phyloP scores from a whole-genome alignment of 345 rosid genomes.

The Salix suchowensis region DNA sequence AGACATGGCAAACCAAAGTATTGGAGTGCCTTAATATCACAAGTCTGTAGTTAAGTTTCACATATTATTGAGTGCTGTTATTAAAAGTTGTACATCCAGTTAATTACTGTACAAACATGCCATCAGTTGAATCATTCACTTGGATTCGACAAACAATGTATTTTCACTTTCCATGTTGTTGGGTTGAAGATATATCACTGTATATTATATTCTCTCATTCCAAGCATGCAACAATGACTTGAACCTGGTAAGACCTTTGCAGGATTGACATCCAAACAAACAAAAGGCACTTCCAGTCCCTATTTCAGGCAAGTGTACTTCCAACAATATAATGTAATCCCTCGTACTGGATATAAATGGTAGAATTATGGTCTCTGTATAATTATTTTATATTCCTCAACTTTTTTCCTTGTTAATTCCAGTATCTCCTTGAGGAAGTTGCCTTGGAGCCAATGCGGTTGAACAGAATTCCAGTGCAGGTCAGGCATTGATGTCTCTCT shows the following conservation, averaged over 20 bases:
- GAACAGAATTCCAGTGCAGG: constrained; percentile 84
- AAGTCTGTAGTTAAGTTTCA: neutral
- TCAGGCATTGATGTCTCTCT: constrained; percentile 17
- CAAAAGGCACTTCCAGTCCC: constrained; percentile 68
- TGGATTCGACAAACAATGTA: neutral
- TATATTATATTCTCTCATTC: neutral
- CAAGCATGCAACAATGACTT: neutral
- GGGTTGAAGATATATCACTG: neutral
- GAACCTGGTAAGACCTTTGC: constrained; percentile 16
- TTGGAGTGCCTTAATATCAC: neutral
- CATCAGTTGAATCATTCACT: neutral
- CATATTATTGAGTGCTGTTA: neutral
- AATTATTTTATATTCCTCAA: neutral
- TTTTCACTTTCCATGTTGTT: neutral
- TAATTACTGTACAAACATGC: neutral
- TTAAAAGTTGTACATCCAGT: neutral
- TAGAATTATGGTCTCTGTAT: neutral
- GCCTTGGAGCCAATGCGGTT: constrained; percentile 56
- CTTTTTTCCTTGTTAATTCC: constrained; percentile 11
- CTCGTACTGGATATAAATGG: neutral
- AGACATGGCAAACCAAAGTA: neutral
- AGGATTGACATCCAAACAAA: constrained; percentile 98
- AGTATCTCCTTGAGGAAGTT: constrained; percentile 95
- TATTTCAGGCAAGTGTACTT: constrained; percentile 55
- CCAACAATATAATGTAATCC: neutral